phyloP scores from a whole-genome alignment of 2,329 filamentous ascomycete genomes.

The Pyrenophora tritici-repentis region DNA sequence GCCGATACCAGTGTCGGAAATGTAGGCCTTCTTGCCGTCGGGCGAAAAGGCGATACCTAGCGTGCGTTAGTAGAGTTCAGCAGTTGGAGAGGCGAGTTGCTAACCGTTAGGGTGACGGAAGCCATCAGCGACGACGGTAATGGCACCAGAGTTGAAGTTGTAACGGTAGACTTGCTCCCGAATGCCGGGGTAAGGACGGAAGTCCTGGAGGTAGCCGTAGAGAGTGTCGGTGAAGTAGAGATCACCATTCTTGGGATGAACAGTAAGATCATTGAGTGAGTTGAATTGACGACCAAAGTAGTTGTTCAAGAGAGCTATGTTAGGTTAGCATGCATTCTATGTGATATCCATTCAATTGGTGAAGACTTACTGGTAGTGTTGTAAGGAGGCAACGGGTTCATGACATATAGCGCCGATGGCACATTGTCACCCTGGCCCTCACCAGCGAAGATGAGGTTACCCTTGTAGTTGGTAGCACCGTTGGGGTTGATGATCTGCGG shows the following conservation, averaged over 20 bases:
- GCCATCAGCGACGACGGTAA: slow-evolving; percentile 47
- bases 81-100: too few relatives aligned
- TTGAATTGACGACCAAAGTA: slow-evolving; percentile 54
- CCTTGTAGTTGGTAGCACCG: slow-evolving; percentile 29
- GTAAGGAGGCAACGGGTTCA: slow-evolving; percentile 31
- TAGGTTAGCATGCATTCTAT: neutral
- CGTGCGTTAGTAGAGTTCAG: too few relatives aligned
- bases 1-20: slow-evolving; percentile 47
- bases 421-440: slow-evolving; percentile 29
- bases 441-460: slow-evolving; percentile 32
- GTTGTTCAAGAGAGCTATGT: slow-evolving; percentile 47
- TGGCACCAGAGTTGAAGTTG: slow-evolving; percentile 46
- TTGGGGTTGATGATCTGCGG: slow-evolving; percentile 35
- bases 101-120: slow-evolving; percentile 47
- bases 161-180: slow-evolving; percentile 48
- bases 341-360: neutral
- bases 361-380: slow-evolving; percentile 27
- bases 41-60: slow-evolving; percentile 47
- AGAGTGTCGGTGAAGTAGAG: slow-evolving; percentile 56
- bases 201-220: slow-evolving; percentile 31
- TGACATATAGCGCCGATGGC: slow-evolving; percentile 29
- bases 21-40: slow-evolving; percentile 50
- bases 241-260: slow-evolving; percentile 46
- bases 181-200: slow-evolving; percentile 32
- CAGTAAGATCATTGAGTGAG: slow-evolving; percentile 48